These are phyloP conservation scores for Phylloporus scabripes DNA, from an alignment of 768 basidiomycete genomes.

Conservation along the genomic window DNA sequence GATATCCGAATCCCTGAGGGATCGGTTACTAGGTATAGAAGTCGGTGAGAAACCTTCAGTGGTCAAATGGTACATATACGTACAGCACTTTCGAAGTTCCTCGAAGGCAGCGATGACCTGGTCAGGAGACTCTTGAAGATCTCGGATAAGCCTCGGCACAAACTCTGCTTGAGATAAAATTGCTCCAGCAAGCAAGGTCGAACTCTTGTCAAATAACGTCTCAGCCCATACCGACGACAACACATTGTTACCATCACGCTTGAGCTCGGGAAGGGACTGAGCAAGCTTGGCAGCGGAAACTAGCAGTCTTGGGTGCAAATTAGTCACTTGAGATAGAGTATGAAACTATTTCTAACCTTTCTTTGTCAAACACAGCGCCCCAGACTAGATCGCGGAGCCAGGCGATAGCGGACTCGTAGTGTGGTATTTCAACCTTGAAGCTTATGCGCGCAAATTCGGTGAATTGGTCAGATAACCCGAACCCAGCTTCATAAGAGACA, in stretches of 20 bases:
- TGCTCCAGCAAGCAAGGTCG: slow-evolving; percentile 60
- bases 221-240: slow-evolving; percentile 65
- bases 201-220: slow-evolving; percentile 60
- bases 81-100: slow-evolving; percentile 62
- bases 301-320: slow-evolving; percentile 51
- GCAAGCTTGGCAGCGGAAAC: slow-evolving; percentile 84
- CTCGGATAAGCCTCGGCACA: slow-evolving; percentile 65
- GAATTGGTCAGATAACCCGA: slow-evolving; percentile 64
- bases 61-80: slow-evolving; percentile 25
- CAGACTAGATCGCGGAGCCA: slow-evolving; percentile 86
- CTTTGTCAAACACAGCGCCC: slow-evolving; percentile 68
- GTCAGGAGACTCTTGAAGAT: slow-evolving; percentile 68
- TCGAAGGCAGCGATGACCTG: slow-evolving; percentile 71
- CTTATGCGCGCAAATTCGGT: slow-evolving; percentile 67
- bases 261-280: slow-evolving; percentile 85
- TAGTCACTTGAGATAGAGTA: neutral
- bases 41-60: neutral
- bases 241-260: slow-evolving; percentile 82
- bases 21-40: slow-evolving; percentile 56
- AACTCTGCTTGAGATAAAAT: slow-evolving; percentile 76
- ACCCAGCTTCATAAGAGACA: slow-evolving; percentile 71
- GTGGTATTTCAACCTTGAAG: slow-evolving; percentile 77
- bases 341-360: slow-evolving; percentile 46
- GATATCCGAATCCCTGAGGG: slow-evolving; percentile 84
- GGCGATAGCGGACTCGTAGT: slow-evolving; percentile 74